A percentile compares a stretch with the other conserved stretches of the same genome.
phyloP scores from a whole-genome alignment of 1,284 basidiomycete genomes.

The Apiotrichum gracile region DNA sequence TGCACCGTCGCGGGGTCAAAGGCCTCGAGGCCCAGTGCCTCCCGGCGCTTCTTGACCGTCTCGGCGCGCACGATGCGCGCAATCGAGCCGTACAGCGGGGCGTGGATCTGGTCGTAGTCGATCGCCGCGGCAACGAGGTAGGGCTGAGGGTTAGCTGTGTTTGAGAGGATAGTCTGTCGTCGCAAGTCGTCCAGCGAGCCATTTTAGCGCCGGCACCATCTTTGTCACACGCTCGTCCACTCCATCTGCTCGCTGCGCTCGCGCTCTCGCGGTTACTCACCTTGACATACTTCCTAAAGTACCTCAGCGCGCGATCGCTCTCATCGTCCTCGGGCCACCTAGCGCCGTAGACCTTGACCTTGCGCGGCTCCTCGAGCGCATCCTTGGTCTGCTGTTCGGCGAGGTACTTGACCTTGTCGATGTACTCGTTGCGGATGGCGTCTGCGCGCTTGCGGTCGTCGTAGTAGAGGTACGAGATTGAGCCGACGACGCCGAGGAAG shows the following conservation, averaged over 20 bases:
- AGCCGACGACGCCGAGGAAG: constrained; percentile 70
- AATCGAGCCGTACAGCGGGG: constrained; percentile 79
- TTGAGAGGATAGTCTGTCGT: neutral
- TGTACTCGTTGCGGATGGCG: constrained; percentile 68
- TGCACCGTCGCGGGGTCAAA: constrained; percentile 53
- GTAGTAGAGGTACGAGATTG: constrained; percentile 65
- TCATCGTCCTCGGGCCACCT: constrained; percentile 96
- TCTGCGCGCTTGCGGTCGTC: constrained; percentile 80
- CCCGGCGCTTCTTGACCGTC: constrained; percentile 52
- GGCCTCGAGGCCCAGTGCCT: constrained; percentile 59
- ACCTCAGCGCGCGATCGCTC: constrained; percentile 70
- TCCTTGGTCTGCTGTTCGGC: constrained; percentile 60
- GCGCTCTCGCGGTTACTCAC: constrained; percentile 50
- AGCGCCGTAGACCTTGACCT: constrained; percentile 77
- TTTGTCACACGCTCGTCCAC: neutral
- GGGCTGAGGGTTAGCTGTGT: constrained; percentile 55
- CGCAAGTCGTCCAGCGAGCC: neutral
- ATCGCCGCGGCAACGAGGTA: constrained; percentile 88
- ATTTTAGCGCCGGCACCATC: neutral
- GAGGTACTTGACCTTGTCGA: constrained; percentile 70
- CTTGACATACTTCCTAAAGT: constrained; percentile 96
- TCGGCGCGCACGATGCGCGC: constrained; percentile 51
- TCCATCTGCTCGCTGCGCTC: neutral
- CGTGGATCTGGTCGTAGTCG: constrained; percentile 79
- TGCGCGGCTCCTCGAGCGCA: constrained; percentile 66